These are phyloP conservation scores for Solanum habrochaites DNA, from an alignment of 257 asterid genomes.

Conservation along the genomic window DNA sequence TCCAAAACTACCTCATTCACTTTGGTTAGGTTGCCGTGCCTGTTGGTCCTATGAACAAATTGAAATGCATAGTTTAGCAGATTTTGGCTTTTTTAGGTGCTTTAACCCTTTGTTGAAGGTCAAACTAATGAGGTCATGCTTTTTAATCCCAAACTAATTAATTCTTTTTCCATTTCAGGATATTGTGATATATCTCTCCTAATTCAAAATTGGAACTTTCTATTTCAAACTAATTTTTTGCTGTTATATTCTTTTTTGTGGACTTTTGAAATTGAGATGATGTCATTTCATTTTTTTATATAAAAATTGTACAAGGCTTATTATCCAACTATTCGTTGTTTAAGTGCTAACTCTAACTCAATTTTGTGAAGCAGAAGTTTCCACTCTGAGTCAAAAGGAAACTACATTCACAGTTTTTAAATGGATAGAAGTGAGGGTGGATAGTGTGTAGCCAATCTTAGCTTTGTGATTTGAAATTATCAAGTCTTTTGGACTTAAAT, in stretches of 20 bases:
- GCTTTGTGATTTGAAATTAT: neutral
- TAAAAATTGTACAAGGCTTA: neutral
- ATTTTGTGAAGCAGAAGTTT: neutral
- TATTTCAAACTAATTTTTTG: neutral
- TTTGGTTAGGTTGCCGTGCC: neutral
- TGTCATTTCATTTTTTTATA: neutral
- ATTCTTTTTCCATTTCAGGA: neutral
- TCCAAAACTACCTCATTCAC: neutral
- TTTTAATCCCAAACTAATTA: neutral
- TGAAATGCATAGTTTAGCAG: neutral
- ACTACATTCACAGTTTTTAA: neutral
- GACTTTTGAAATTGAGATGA: neutral
- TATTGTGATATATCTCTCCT: neutral
- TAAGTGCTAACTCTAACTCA: neutral
- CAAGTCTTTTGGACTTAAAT: neutral
- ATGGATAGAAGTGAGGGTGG: neutral
- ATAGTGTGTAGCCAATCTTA: neutral
- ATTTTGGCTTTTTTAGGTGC: neutral
- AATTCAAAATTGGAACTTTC: neutral
- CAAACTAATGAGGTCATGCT: neutral
- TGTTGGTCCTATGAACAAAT: neutral
- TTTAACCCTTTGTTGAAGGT: neutral
- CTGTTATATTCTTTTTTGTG: neutral
- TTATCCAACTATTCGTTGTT: neutral
- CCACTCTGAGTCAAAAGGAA: neutral